phyloP scores from a whole-genome alignment of 192 early-diverging fungal species.

The Coemansia sp. region DNA sequence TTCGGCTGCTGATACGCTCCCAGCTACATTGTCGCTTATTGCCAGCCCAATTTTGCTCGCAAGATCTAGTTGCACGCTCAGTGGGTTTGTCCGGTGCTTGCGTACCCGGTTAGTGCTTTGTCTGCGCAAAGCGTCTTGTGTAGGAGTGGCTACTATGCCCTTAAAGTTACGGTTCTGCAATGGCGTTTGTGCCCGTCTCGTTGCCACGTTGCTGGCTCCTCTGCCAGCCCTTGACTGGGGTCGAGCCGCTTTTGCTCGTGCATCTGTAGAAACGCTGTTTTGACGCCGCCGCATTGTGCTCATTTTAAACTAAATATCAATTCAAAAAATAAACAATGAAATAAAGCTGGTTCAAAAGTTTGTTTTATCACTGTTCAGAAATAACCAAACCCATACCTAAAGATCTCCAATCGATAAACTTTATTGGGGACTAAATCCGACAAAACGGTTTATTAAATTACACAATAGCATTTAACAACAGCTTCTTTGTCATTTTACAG shows the following conservation, averaged over 20 bases:
- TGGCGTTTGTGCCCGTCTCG: background rate
- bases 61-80: constrained; percentile 24
- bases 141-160: background rate
- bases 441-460: no score
- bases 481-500: background rate
- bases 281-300: background rate
- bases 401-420: no score
- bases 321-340: background rate
- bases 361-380: background rate
- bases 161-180: background rate
- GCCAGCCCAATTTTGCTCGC: constrained; percentile 28
- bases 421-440: no score
- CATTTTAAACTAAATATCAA: background rate
- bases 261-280: background rate
- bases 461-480: no score
- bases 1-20: background rate
- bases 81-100: constrained; percentile 5
- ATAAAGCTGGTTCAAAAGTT: background rate
- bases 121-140: background rate
- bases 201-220: background rate
- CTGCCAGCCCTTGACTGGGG: constrained; percentile 13
- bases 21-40: constrained; percentile 3
- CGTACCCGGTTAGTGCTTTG: background rate
- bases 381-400: no score
- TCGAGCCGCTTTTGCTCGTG: background rate